Base-by-base conservation (phyloP, 2,329 filamentous ascomycete species). In the Colletotrichum cereale region DNA sequence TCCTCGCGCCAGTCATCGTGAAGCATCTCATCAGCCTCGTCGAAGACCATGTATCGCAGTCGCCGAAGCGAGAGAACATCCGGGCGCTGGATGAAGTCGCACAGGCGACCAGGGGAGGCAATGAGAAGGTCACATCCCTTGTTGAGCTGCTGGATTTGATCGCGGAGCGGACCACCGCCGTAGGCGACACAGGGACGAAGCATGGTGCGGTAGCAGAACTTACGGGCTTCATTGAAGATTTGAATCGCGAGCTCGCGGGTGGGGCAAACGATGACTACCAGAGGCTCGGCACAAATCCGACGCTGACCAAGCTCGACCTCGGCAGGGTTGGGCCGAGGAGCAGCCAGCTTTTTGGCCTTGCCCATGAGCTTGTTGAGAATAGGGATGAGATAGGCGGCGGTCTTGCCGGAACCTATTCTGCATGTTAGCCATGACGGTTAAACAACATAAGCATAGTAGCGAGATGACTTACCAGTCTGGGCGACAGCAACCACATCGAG, bases 1-100 rank as follows among this genome's bases (percentile, higher is more conserved):
- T 95, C 90, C 0, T 90, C 86, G 48, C 92, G 88, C 94, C 96
- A 98, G 76, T 95, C 93, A 1, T 85, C 79, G 0, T 92, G 86
- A 0, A 99, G 87, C 86, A 99, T 91, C 84, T 99, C 96, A 78
- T 99, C 96, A 0, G 96, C 96, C 79, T 99, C 96, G 72, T 98
- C 96, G 73, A 99, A 91, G 74, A 98, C 89, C 74, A 89, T 89
- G 82, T 91, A 96, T 82, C 91, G 92, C 72, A 98, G 87, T 50
- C 96, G 93, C 29, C 87, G 86, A 62, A 98, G 85, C 0, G 91
- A 93, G 2, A 98, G 83, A 18, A 92, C 78, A 21, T 90, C 81
- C 0, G 91, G 89, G 40, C 91, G 90, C 50, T 90, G 84, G 84
- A 98, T 95, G 77, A 98, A 93, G 77, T 98, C 93, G 58, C 91